Base-by-base conservation (phyloP, 164 flowering plant species). In the Sextonia rubra region DNA sequence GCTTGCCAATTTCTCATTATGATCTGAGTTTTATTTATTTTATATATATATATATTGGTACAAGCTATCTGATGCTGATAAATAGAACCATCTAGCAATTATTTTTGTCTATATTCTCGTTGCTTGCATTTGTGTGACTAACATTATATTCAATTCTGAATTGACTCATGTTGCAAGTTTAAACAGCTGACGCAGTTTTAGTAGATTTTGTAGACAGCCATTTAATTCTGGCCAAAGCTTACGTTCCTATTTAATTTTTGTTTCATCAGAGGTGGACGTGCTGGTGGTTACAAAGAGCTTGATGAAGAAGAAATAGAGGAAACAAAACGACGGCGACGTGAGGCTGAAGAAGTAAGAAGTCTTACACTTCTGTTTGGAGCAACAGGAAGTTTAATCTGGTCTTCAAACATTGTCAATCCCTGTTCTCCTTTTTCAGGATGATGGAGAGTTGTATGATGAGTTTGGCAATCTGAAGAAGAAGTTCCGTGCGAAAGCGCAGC, bases 241-340 rank as follows among this genome's bases (percentile, higher is more conserved):
- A 58, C 61, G 18, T 58, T 17, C 23, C 24, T n/a, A n/a, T 23
- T 61, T 61, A 61, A 23, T 61, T 12, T 58, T 25, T 22, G 12
- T 25, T 56, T 24, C 27, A 73, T 70, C 84, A 96, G 99, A 82
- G 99, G 98, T 47, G 99, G 99, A 30, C 90, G 98, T 66, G 99
- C 85, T 76, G 99, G 98, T 71, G 99, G 99, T 73, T 96, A 96
- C 84, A 96, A 96, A 77, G 99, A 96, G 80, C 91, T 96, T 71
- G 99, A 96, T 84, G 99, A 93, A 85, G 95, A 93, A 79, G 99
- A 96, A 81, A 58, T 96, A 68, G 98, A 91, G 84, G 99, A 93
- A 83, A 93, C 93, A 14, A 91, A 77, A 78, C 78, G 97, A 23
- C 88, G 98, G 3, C 80, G 99, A 62, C 83, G 86, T 66, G 98